These are phyloP conservation scores for Thyridium curvatum DNA, from an alignment of 2,329 filamentous ascomycete species.

Conservation along the genomic window DNA sequence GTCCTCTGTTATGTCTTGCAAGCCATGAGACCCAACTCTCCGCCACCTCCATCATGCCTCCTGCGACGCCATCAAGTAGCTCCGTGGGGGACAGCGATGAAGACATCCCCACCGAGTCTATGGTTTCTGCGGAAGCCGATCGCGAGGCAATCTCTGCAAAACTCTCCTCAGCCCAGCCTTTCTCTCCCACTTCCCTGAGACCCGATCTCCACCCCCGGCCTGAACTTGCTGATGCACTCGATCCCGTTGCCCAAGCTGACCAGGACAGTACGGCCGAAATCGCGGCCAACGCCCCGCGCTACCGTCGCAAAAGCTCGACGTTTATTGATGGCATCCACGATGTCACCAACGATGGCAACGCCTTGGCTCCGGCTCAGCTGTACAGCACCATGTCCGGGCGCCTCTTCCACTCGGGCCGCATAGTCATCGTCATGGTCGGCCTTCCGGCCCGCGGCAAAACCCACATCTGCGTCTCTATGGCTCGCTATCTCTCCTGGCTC, in stretches of 20 bases:
- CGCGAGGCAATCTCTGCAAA: too few species aligned
- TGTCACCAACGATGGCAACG: constrained; percentile 63
- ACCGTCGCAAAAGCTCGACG: constrained; percentile 87
- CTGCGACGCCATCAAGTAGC: too few species aligned
- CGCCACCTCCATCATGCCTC: too few species aligned
- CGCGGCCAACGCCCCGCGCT: constrained; percentile 82
- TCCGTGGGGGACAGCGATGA: too few species aligned
- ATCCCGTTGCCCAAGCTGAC: constrained; percentile 18
- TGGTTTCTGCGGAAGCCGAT: too few species aligned
- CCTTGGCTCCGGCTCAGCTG: constrained; percentile 90
- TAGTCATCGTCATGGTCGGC: constrained; percentile 95
- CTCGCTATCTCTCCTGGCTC: constrained; percentile 89
- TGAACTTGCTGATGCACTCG: constrained; percentile 9
- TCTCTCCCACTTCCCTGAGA: not conserved
- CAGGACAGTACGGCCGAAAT: constrained; percentile 74
- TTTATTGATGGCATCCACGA: constrained; percentile 98
- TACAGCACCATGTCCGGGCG: constrained; percentile 98
- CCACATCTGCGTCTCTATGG: constrained; percentile 92
- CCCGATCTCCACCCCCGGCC: constrained; percentile 1
- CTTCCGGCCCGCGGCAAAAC: constrained; percentile 94
- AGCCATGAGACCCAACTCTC: too few species aligned
- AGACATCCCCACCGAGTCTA: too few species aligned
- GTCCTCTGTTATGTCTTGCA: too few species aligned
- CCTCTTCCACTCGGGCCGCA: constrained; percentile 93
- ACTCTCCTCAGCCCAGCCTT: too few species aligned